Conservation (phyloP, 257 asterid genomes). For the Solanum chiquidenum region DNA sequence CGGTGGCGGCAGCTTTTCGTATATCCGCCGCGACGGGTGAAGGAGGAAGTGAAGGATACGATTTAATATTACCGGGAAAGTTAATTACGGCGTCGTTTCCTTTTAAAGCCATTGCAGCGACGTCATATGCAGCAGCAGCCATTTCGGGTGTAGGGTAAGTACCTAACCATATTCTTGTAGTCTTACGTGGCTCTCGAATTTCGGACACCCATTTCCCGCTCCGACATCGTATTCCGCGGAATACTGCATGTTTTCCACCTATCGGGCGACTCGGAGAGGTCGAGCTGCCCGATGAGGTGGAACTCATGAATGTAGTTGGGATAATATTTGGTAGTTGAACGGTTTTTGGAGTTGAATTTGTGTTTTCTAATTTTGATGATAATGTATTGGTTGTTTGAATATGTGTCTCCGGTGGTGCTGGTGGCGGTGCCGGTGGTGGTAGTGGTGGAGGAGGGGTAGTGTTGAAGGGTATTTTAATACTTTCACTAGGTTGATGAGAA, state of each 20-base stretch:
- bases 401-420: background rate
- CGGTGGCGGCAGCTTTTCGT: constrained; percentile 35
- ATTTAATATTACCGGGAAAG: constrained; percentile 24
- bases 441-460: background rate
- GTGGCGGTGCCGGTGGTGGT: background rate
- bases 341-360: background rate
- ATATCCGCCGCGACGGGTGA: constrained; percentile 34
- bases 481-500: background rate
- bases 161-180: constrained; percentile 38
- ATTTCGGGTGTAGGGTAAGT: constrained; percentile 36
- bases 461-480: background rate
- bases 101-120: constrained; percentile 33
- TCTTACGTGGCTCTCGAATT: constrained; percentile 39
- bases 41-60: constrained; percentile 26
- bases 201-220: constrained; percentile 50
- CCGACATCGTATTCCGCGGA: constrained; percentile 44
- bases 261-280: background rate
- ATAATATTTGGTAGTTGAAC: background rate
- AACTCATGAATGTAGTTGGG: background rate
- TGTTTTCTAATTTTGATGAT: background rate
- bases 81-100: constrained; percentile 24
- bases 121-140: constrained; percentile 43
- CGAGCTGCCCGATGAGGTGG: constrained; percentile 8
- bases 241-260: constrained; percentile 27
- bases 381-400: background rate